Conservation (phyloP, 1,284 basidiomycete species). For the Ceratobasidium sp. region DNA sequence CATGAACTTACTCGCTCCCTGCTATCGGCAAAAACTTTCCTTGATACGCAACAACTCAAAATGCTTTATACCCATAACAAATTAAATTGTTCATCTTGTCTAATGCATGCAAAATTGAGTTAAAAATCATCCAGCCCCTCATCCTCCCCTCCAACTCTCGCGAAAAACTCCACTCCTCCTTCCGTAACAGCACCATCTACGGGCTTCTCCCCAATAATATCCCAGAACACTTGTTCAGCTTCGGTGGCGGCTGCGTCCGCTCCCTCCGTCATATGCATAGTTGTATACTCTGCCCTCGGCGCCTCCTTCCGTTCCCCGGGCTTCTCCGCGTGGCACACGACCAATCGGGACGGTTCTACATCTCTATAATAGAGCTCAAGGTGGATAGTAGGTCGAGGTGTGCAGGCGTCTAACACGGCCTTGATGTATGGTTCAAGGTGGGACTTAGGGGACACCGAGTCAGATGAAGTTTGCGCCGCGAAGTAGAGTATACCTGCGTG, state of each 20-base stretch:
- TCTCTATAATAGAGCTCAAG: constrained; percentile 2
- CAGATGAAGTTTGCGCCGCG: background rate
- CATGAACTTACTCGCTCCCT: too few relatives aligned
- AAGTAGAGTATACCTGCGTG: constrained; percentile 53
- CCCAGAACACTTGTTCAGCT: constrained; percentile 75
- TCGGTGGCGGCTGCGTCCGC: constrained; percentile 70
- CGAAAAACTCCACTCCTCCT: constrained; percentile 61
- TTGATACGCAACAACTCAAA: too few relatives aligned
- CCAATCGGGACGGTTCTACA: constrained; percentile 8
- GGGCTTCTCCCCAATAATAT: constrained; percentile 57
- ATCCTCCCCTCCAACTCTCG: constrained; percentile 58
- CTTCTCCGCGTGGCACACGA: background rate
- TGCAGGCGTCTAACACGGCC: constrained; percentile 47
- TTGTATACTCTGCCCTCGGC: constrained; percentile 15
- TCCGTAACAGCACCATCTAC: constrained; percentile 9
- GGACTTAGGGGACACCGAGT: constrained; percentile 52
- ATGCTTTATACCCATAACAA: too few relatives aligned
- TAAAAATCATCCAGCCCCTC: constrained; percentile 60
- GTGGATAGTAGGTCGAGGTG: background rate
- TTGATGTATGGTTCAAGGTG: constrained; percentile 71
- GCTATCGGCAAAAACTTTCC: too few relatives aligned
- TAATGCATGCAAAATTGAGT: too few relatives aligned
- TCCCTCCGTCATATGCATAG: constrained; percentile 59
- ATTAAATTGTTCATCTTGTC: too few relatives aligned
- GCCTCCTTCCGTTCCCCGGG: constrained; percentile 9